Conservation (phyloP, 1,139 yeast species). For the Yamadazyma songkhlaensis region DNA sequence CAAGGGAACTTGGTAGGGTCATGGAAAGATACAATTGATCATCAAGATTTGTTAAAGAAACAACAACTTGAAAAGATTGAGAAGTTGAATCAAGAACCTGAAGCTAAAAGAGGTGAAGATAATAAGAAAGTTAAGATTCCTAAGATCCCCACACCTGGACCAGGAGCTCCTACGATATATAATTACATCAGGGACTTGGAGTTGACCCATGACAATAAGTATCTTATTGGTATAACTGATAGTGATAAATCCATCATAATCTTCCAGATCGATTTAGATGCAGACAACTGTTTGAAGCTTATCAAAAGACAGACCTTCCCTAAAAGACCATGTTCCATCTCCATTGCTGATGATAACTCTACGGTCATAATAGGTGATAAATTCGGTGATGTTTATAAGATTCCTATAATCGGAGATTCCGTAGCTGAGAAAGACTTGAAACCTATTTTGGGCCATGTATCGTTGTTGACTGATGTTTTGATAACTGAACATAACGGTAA, state of each 20-base stretch:
- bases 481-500: conserved; percentile 44
- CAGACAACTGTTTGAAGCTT: conserved; percentile 41
- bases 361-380: conserved; percentile 83
- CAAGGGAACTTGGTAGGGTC: conserved; percentile 38
- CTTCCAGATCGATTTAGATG: conserved; percentile 39
- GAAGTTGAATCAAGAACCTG: conserved; percentile 9
- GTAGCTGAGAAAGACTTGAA: conserved; percentile 40
- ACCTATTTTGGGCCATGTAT: conserved; percentile 92
- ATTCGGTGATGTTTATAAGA: conserved; percentile 88
- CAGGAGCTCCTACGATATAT: conserved; percentile 64
- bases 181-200: conserved; percentile 64
- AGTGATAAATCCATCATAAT: conserved; percentile 80
- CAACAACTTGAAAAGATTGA: conserved; percentile 43
- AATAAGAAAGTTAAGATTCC: conserved; percentile 39
- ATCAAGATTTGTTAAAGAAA: conserved; percentile 36
- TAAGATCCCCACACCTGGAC: conserved; percentile 61
- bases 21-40: conserved; percentile 60
- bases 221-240: conserved; percentile 71
- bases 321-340: conserved; percentile 83
- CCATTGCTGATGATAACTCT: conserved; percentile 51
- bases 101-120: conserved; percentile 28
- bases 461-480: conserved; percentile 80
- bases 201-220: conserved; percentile 47
- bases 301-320: conserved; percentile 76
- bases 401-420: conserved; percentile 36